Base-by-base conservation (phyloP, 1,139 yeast species). In the Candida labiduridarum region DNA sequence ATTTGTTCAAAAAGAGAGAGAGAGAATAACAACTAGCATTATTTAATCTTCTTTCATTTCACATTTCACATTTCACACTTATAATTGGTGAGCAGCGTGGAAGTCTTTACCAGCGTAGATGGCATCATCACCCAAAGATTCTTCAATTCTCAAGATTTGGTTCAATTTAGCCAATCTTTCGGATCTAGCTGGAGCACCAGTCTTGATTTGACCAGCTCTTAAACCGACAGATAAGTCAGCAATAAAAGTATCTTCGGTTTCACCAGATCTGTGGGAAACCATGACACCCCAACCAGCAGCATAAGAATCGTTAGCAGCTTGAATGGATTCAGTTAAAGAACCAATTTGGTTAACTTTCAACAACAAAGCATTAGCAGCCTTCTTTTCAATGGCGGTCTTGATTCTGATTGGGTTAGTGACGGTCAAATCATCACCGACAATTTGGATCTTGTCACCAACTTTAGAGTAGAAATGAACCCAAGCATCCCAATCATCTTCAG, bases 151-250 rank as follows among this genome's bases (percentile, higher is more conserved):
- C 76, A 92, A 84, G 77, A 92, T 87, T 83, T 91, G 96, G 86
- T 88, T 88, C 77, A 87, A 87, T 83, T 92, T 92, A 73, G 97
- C 97, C 76, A 92, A 86, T 85, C 98, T 91, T 83, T 92, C 98
- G 62, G 97, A 89, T 84, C 98, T 90, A 64, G 97, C 96, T 72
- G 97, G 97, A 71, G 98, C 97, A 86, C 98, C 98, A 65, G 97
- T 88, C 91, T 92, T 92, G 78, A 92, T 87, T 84, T 92, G 97
- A 74, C 97, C 97, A 63, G 96, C 70, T 84, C 97, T 89, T 74
- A 92, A 83, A 81, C 97, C 98, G 66, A 92, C 97, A 65, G 91
- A 81, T 72, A 92, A 84, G 78, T 92, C 97, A 70, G 98, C 97
- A 78, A 92, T 91, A 82, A 89, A 86, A 65, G 96, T 87, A 80